A percentile compares a stretch with the other conserved stretches of the same genome.
Evolutionary conservation across 441 rosid genomes (phyloP).

Genomic region (Metrosideros polymorpha): DNA sequence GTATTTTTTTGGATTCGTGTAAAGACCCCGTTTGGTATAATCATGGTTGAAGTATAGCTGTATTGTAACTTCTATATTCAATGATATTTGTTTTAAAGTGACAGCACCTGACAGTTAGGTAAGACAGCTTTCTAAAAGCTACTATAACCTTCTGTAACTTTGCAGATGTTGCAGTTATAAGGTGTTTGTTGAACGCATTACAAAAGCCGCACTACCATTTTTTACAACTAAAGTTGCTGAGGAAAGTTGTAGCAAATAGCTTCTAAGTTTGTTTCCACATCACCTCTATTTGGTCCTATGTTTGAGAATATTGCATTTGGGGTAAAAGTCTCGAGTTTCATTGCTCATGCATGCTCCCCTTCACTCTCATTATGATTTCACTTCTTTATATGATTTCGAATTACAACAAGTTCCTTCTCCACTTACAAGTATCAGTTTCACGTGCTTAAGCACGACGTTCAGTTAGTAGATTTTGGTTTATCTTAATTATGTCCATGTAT

Average conservation of each 20-base stretch:
- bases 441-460: neutral
- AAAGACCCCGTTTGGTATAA: neutral
- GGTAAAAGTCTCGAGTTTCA: neutral
- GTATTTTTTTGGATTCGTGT: neutral
- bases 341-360: neutral
- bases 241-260: neutral
- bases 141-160: neutral
- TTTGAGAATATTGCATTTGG: neutral
- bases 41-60: neutral
- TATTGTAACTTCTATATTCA: neutral
- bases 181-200: neutral
- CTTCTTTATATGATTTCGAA: neutral
- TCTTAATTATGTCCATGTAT: neutral
- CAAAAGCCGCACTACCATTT: neutral
- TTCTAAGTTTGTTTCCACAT: neutral
- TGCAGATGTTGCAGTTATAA: neutral
- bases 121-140: neutral
- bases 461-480: neutral
- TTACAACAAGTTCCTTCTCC: neutral
- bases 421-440: neutral
- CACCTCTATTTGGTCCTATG: neutral
- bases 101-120: neutral
- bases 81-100: neutral
- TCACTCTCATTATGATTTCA: neutral
- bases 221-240: neutral